These are phyloP conservation scores for Melocanna baccifera DNA, from an alignment of 176 grass and related monocot genomes.

Conservation along the genomic window DNA sequence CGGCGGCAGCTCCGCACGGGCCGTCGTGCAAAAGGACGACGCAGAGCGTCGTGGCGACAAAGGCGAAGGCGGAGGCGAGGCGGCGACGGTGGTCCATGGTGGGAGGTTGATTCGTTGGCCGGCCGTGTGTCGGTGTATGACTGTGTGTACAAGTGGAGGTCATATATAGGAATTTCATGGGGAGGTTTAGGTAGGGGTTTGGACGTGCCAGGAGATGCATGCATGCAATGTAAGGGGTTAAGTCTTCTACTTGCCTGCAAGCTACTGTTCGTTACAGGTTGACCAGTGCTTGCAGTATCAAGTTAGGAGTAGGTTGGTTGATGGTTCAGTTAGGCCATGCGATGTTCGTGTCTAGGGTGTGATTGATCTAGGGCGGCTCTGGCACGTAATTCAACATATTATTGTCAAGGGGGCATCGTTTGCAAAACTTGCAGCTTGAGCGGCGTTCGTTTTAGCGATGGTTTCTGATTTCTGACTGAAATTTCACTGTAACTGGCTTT, in stretches of 20 bases:
- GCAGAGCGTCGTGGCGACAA: constrained; percentile 8
- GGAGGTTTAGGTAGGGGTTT: constrained; percentile 35
- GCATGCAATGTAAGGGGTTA: too few species aligned
- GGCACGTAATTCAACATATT: too few species aligned
- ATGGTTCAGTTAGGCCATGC: constrained; percentile 30
- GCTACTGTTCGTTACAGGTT: too few species aligned
- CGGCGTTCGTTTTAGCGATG: too few species aligned
- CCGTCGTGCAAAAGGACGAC: not conserved
- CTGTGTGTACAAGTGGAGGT: too few species aligned
- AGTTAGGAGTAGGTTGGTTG: not conserved
- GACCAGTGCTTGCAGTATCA: not conserved
- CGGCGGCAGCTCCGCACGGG: not conserved
- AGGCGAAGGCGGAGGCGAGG: not conserved
- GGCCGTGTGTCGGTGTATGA: too few species aligned
- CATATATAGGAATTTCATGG: not conserved
- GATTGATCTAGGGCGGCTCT: too few species aligned
- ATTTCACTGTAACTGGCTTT: too few species aligned
- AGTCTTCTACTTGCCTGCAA: too few species aligned
- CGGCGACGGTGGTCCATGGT: not conserved
- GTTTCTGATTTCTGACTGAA: too few species aligned
- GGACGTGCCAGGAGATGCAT: not conserved
- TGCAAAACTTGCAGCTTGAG: too few species aligned
- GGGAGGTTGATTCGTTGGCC: not conserved
- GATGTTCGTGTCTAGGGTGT: not conserved
- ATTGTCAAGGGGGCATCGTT: too few species aligned